Evolutionary conservation across 1,284 basidiomycete genomes (phyloP).

Genomic region (Microbotryum violaceum): DNA sequence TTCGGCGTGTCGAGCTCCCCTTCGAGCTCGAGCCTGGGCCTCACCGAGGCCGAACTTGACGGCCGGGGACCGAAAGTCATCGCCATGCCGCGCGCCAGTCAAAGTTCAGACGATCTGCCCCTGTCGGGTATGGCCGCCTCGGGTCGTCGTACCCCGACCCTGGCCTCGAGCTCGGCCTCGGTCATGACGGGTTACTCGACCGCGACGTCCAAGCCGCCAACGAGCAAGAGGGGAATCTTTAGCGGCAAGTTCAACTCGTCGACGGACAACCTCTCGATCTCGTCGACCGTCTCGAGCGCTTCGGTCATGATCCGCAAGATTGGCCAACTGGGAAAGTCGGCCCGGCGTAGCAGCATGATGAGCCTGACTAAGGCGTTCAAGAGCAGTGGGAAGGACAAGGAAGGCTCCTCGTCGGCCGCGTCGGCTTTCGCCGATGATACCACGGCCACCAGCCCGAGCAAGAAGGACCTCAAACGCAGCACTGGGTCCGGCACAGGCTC

Average conservation of each 20-base stretch:
- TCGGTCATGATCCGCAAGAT: slow-evolving; percentile 97
- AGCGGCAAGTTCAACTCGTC: slow-evolving; percentile 85
- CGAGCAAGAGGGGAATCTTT: slow-evolving; percentile 51
- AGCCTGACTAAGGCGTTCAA: slow-evolving; percentile 54
- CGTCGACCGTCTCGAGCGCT: slow-evolving; percentile 91
- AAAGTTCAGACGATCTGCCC: slow-evolving; percentile 10
- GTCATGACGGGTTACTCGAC: too few species aligned
- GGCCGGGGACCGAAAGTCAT: slow-evolving; percentile 16
- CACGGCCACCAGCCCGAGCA: slow-evolving; percentile 33
- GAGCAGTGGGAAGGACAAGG: slow-evolving; percentile 58
- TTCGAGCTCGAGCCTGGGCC: slow-evolving; percentile 4
- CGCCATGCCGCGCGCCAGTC: slow-evolving; percentile 5
- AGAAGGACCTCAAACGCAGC: slow-evolving; percentile 37
- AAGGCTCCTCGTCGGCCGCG: slow-evolving; percentile 44
- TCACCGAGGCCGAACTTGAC: slow-evolving; percentile 14
- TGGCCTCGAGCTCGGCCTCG: slow-evolving; percentile 15
- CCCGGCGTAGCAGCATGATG: slow-evolving; percentile 24
- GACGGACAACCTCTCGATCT: slow-evolving; percentile 94
- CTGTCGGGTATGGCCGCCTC: slow-evolving; percentile 3
- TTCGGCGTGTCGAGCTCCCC: slow-evolving; percentile 8
- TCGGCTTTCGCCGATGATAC: slow-evolving; percentile 31
- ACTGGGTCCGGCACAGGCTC: slow-evolving; percentile 48
- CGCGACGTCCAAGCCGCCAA: slow-evolving; percentile 1
- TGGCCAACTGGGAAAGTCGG: slow-evolving; percentile 63
- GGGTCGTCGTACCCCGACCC: slow-evolving; percentile 2